Conservation (phyloP, 1,139 yeast genomes). For the Sugiyamaella paludigena region DNA sequence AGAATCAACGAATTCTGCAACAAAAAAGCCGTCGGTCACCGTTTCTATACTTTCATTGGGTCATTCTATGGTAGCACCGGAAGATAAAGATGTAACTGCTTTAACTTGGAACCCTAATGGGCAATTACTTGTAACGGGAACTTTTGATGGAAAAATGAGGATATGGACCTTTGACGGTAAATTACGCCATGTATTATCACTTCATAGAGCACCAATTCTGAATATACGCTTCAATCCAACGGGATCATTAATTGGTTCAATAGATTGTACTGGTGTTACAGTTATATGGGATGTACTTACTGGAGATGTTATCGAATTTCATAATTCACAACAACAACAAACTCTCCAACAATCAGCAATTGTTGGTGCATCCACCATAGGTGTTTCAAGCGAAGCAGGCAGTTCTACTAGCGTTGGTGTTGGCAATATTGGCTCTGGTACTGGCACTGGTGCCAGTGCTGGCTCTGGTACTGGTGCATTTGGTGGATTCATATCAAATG, state of each 20-base stretch:
- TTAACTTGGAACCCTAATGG: slow-evolving; percentile 35
- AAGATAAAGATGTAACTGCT: slow-evolving; percentile 32
- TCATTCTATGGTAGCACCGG: not conserved
- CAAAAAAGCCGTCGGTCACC: not conserved
- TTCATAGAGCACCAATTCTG: slow-evolving; percentile 55
- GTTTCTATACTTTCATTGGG: not conserved
- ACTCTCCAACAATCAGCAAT: not conserved
- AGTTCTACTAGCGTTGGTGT: not conserved
- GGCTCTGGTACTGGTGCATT: too few species aligned
- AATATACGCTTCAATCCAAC: slow-evolving; percentile 51
- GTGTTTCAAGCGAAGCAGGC: not conserved
- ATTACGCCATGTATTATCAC: slow-evolving; percentile 54
- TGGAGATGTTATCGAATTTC: slow-evolving; percentile 49
- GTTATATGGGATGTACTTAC: slow-evolving; percentile 55
- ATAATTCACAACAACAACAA: slow-evolving; percentile 26
- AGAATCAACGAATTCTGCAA: not conserved
- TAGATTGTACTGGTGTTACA: slow-evolving; percentile 43
- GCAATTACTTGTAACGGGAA: slow-evolving; percentile 33
- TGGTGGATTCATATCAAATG: too few species aligned
- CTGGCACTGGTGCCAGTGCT: too few species aligned
- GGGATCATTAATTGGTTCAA: slow-evolving; percentile 42
- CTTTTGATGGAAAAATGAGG: slow-evolving; percentile 35
- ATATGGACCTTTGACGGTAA: slow-evolving; percentile 36
- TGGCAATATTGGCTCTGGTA: not conserved
- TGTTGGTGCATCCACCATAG: too few species aligned